Evolutionary conservation across 176 grass and related monocot species (phyloP).

Genomic region (Oryza officinalis): DNA sequence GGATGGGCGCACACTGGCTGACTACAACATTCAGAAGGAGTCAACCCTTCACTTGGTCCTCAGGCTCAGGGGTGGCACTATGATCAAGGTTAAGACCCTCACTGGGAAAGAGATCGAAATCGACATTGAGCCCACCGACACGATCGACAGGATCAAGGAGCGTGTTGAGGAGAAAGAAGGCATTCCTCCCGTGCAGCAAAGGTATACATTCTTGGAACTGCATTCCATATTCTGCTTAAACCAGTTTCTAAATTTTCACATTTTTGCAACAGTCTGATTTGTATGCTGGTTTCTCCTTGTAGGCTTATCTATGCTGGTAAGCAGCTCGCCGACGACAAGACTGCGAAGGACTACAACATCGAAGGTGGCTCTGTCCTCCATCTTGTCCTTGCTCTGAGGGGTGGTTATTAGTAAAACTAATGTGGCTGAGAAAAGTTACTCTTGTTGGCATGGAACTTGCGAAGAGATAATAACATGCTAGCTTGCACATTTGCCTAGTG

Average conservation of each 20-base stretch:
- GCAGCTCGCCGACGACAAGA: slow-evolving; percentile 99
- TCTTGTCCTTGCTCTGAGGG: slow-evolving; percentile 94
- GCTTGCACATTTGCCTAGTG: slow-evolving; percentile 40
- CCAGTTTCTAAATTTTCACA: not conserved
- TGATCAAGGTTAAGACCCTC: slow-evolving; percentile 96
- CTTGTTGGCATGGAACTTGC: slow-evolving; percentile 32
- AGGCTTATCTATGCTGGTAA: slow-evolving; percentile 98
- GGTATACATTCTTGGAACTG: slow-evolving; percentile 37
- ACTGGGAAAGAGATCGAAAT: slow-evolving; percentile 96
- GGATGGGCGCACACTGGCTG: slow-evolving; percentile 80
- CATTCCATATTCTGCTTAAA: not conserved
- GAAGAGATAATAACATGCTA: slow-evolving; percentile 43
- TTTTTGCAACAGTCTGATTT: not conserved
- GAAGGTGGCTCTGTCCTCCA: slow-evolving; percentile 97
- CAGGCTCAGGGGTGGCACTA: slow-evolving; percentile 84
- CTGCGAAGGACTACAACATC: slow-evolving; percentile 98
- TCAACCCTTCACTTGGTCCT: slow-evolving; percentile 86
- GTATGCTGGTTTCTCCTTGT: not conserved
- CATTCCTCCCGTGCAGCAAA: slow-evolving; percentile 93
- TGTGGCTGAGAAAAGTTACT: slow-evolving; percentile 26
- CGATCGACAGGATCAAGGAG: slow-evolving; percentile 89
- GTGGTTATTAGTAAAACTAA: slow-evolving; percentile 58
- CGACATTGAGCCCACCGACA: slow-evolving; percentile 85
- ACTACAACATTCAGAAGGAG: slow-evolving; percentile 95
- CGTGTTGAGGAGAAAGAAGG: slow-evolving; percentile 97